These are phyloP conservation scores for Pleurostoma richardsiae DNA, from an alignment of 2,329 filamentous ascomycete species.

Conservation along the genomic window DNA sequence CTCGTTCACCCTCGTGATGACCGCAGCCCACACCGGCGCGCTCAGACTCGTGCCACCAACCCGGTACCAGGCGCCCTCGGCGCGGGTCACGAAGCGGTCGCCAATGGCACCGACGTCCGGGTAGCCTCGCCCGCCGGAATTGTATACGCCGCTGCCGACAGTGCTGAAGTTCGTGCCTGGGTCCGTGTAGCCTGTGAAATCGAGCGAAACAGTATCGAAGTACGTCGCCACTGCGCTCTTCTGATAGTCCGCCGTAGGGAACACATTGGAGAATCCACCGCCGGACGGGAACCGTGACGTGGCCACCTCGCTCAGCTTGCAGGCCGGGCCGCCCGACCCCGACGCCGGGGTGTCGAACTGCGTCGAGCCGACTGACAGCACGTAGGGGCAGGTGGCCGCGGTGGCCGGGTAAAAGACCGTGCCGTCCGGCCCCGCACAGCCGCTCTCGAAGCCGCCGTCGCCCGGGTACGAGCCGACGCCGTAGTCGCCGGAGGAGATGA, in stretches of 20 bases:
- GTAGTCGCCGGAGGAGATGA: constrained; percentile 34
- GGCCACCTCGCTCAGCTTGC: constrained; percentile 13
- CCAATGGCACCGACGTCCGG: constrained; percentile 43
- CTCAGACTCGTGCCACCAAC: constrained; percentile 47
- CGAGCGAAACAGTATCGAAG: constrained; percentile 15
- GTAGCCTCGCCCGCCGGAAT: constrained; percentile 38
- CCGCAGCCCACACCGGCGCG: constrained; percentile 39
- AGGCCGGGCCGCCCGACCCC: neutral
- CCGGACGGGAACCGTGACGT: constrained; percentile 19
- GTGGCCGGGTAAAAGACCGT: constrained; percentile 38
- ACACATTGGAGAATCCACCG: constrained; percentile 27
- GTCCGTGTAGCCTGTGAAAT: constrained; percentile 23
- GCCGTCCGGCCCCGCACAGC: constrained; percentile 27
- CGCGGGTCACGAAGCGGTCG: constrained; percentile 25
- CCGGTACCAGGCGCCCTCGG: constrained; percentile 23
- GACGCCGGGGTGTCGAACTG: constrained; percentile 10
- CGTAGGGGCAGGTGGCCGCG: constrained; percentile 40
- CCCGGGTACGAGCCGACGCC: constrained; percentile 27
- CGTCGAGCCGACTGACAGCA: constrained; percentile 35
- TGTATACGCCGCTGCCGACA: constrained; percentile 30
- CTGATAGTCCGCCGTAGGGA: constrained; percentile 22
- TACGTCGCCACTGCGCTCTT: constrained; percentile 16
- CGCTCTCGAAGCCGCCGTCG: constrained; percentile 18
- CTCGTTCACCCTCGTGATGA: constrained; percentile 46
- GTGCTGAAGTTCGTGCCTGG: constrained; percentile 28